Evolutionary conservation across 2,329 filamentous ascomycete genomes (phyloP), one percentile per base, ranked within the genome.

Genomic region (Cercospora nicotianae): DNA sequence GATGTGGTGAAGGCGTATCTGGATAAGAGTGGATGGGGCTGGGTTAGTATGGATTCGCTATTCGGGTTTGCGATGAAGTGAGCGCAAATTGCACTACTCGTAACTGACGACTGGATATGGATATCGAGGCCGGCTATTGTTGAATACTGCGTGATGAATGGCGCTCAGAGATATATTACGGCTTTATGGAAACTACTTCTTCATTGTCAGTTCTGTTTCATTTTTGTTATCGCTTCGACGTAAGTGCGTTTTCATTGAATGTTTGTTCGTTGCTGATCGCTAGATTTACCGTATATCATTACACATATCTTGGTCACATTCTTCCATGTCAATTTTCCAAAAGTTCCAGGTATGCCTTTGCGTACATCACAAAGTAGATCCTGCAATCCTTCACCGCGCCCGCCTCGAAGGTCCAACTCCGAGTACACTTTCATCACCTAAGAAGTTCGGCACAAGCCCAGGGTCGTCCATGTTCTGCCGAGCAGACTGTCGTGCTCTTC

Each of bases 1-100:
- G 85, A 85, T 6, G 88, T 93, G 13, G 92, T 97, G 5, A 92
- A 94, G 66, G 75, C 70, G 12, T 78, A 77, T 67, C 68, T 79
- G 72, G 79, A 80, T 59, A 77, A 73, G 70, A 79, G 77, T 71
- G 75, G 77, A 33, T 78, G 76, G 77, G 77, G 72, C 45, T 79
- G 83, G 70, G 83, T 84, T 1, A 81, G 82, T 65, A 79, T 85
- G 70, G 83, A 85, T 74, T 79, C 80, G 51, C 73, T 82, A 72
- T 84, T 83, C 66, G 81, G 81, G 28, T 81, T 81, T 72, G 81
- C 80, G 28, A 72, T 79, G 51, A 77, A 79, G 69, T 60, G 62
- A 30, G 23, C 18, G 18, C 6, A 23, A 13, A 28, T 10, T 33
- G 26, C 2, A 28, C 12, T 18, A 13, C 5, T 16, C 30, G 60